Evolutionary conservation across 2,329 filamentous ascomycete genomes (phyloP).

Genomic region (Anisogramma anomala): DNA sequence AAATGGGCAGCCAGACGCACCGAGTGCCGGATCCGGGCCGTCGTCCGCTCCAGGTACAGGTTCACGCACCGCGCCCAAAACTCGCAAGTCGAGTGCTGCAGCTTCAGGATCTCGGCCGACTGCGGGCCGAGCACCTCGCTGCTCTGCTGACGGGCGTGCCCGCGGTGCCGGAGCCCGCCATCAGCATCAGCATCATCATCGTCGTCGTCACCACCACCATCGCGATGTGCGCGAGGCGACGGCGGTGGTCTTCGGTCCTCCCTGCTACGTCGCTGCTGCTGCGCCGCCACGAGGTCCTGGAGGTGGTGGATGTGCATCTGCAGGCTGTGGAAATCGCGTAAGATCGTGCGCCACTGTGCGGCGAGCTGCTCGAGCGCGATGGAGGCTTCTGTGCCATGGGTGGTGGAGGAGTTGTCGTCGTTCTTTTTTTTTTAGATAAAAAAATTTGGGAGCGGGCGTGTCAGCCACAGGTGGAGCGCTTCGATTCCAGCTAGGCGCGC

Average conservation of each 20-base stretch:
- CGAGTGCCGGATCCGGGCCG: conserved; percentile 7
- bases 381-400: conserved; percentile 7
- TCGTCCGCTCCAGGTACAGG: conserved; percentile 13
- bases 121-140: conserved; percentile 13
- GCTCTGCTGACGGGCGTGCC: conserved; percentile 12
- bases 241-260: not conserved
- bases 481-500: no score
- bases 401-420: conserved; percentile 7
- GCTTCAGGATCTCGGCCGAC: conserved; percentile 10
- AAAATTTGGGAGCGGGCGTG: no score
- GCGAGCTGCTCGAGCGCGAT: conserved; percentile 11
- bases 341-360: conserved; percentile 10
- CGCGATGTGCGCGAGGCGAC: no score
- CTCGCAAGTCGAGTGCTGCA: conserved; percentile 13
- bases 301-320: conserved; percentile 10
- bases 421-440: conserved; percentile 11
- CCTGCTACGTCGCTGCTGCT: not conserved
- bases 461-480: no score
- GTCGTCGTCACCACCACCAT: no score
- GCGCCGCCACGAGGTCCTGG: conserved; percentile 4
- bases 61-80: conserved; percentile 13
- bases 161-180: not conserved
- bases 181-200: no score
- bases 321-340: conserved; percentile 6
- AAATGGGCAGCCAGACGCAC: conserved; percentile 1